Evolutionary conservation across 768 basidiomycete species (phyloP), one percentile per base, ranked within the genome.

Genomic region (Lentinula guzmanii): DNA sequence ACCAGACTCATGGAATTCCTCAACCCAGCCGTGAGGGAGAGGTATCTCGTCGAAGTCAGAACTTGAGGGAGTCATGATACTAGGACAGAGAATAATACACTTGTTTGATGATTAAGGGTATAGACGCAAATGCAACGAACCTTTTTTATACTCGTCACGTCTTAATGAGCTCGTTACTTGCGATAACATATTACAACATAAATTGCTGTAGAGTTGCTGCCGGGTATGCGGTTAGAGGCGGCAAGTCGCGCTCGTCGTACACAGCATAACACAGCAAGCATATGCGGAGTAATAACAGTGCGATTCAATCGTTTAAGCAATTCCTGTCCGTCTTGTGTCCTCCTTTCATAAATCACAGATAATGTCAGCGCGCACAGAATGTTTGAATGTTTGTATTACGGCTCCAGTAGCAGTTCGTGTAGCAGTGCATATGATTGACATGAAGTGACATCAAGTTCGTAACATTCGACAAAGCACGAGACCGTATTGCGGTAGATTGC

Each of bases 1-100:
- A 0, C 76, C 66, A 28, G 73, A 65, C 15, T 70, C 28, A 53
- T 84, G 81, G 50, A 70, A 68, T 57, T 79, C 73, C 53, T 74
- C 67, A 48, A 80, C 68, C 82, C 82, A 84, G 33, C 82, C 82
- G 18, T 74, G 66, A 5, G 83, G 82, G 10, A 84, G 71, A 50
- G 75, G 71, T 50, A 61, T 60, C 21, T 71, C 54, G 52, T 70
- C 66, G 13, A 37, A 16, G 43, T 62, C 34, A 28, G 28, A 4
- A 28, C 28, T 28, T 28, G 28, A 28, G 4, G 28, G 58, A 61
- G 58, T 67, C 67, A 72, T 72, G 59, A 61, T 66, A 61, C 37
- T 39, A 13, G 13, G 5, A 6, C 13, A 13, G 63, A 15, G 18
- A 54, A n/a, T 35, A 2, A 5, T 52, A 4, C 15, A 28, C 13